Percentiles rank a stretch among this genome's conserved stretches.
Conservation (phyloP, 75 land plant genomes). For the Picea glauca region DNA sequence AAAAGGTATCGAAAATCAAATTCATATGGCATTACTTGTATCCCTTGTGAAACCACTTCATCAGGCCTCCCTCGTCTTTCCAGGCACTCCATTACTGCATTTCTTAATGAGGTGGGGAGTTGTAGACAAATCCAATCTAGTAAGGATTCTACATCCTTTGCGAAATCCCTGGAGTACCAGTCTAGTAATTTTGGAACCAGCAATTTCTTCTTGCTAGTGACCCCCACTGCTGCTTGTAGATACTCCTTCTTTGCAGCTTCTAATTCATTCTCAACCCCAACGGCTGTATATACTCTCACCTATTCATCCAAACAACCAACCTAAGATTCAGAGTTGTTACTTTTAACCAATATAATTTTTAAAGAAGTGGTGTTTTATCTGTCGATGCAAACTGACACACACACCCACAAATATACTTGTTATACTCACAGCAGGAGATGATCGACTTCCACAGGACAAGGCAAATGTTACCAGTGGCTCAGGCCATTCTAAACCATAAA, state of each 20-base stretch:
- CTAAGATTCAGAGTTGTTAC: slow-evolving; percentile 3
- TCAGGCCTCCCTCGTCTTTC: slow-evolving; percentile 27
- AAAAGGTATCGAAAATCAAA: slow-evolving; percentile 86
- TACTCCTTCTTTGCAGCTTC: slow-evolving; percentile 83
- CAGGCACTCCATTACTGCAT: slow-evolving; percentile 55
- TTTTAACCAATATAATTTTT: background rate
- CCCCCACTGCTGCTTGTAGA: slow-evolving; percentile 81
- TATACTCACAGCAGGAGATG: slow-evolving; percentile 93
- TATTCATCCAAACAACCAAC: slow-evolving; percentile 17
- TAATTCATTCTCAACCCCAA: slow-evolving; percentile 63
- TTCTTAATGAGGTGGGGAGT: slow-evolving; percentile 60
- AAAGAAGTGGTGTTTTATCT: background rate
- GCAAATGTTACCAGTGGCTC: slow-evolving; percentile 98
- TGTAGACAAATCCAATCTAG: slow-evolving; percentile 84
- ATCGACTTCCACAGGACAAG: slow-evolving; percentile 94
- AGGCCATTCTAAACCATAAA: slow-evolving; percentile 77
- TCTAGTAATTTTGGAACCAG: slow-evolving; percentile 84
- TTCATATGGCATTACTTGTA: slow-evolving; percentile 83
- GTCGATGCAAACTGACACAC: background rate
- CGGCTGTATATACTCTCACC: slow-evolving; percentile 85
- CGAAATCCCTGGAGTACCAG: slow-evolving; percentile 91
- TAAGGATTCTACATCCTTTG: slow-evolving; percentile 82
- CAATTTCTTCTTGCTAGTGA: slow-evolving; percentile 43
- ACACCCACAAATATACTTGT: slow-evolving; percentile 3
- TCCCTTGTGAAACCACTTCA: slow-evolving; percentile 21